Evolutionary conservation across 2,329 filamentous ascomycete species (phyloP), one percentile per base, ranked within the genome.

Genomic region (Fusarium illudens): DNA sequence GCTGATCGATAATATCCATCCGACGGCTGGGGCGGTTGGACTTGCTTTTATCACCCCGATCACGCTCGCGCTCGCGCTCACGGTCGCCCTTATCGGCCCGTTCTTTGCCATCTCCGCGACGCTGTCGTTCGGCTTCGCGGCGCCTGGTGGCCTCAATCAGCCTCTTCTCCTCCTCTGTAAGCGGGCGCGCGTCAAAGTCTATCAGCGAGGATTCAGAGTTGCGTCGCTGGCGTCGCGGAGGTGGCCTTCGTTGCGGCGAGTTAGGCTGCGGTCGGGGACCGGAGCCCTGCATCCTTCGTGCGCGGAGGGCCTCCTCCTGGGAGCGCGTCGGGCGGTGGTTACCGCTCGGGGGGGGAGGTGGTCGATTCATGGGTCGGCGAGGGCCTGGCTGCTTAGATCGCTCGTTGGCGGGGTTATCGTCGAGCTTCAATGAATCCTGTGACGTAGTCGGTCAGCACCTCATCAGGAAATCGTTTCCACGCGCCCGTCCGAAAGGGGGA

Each of bases 1-100:
- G 84, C 78, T 97, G 95, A 81, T 99, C 96, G 74, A 99, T 98
- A 46, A 98, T 87, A 77, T 99, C 96, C 68, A 98, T 80, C 70
- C 84, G 85, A 55, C 83, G 78, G 71, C 80, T 85, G 12, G 80
- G 78, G 50, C 80, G 79, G 60, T 84, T 84, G 11, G 79, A 73
- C 69, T 82, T 84, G 73, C 85, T 83, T 70, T 81, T 84, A 62
- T 84, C 84, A 60, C 79, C 76, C 25, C 69, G 67, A 17, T 75
- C 74, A 32, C 51, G 53, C 20, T 62, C 55, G 2, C 68, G 65
- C 2, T 69, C 69, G 6, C 76, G 68, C 42, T 76, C 86, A 44
- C 86, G 84, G 6, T 76, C 71, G 36, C 71, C 63, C 36, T 61
- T 61, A 27, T 60, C 60, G 15, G 67, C 54, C 19, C 71, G 68